These are phyloP conservation scores for Teratosphaeria viscida DNA, from an alignment of 2,329 filamentous ascomycete genomes.

Conservation along the genomic window DNA sequence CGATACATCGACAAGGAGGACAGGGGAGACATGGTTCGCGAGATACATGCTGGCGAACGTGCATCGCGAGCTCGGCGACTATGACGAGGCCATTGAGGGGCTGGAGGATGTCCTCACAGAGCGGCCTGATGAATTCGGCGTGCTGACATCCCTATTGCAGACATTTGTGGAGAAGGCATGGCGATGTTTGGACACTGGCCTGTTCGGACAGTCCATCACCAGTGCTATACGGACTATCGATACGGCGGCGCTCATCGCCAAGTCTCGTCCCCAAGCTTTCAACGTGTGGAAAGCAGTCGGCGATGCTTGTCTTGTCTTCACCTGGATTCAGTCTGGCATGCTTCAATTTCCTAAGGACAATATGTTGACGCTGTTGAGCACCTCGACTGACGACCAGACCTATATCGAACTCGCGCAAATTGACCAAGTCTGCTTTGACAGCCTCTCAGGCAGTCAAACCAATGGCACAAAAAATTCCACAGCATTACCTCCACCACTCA, in stretches of 20 bases:
- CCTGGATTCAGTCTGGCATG: slow-evolving; percentile 60
- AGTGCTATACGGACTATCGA: slow-evolving; percentile 59
- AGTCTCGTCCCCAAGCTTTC: slow-evolving; percentile 59
- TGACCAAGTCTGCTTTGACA: slow-evolving; percentile 45
- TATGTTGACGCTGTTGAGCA: slow-evolving; percentile 49
- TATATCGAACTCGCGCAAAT: slow-evolving; percentile 52
- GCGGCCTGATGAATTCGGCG: slow-evolving; percentile 68
- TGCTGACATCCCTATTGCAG: slow-evolving; percentile 78
- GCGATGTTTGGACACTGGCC: slow-evolving; percentile 65
- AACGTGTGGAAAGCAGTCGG: slow-evolving; percentile 92
- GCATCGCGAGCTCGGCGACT: slow-evolving; percentile 82
- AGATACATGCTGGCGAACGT: slow-evolving; percentile 96
- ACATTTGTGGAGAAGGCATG: slow-evolving; percentile 75
- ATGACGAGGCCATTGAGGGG: slow-evolving; percentile 66
- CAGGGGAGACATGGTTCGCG: slow-evolving; percentile 80
- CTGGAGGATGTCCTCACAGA: slow-evolving; percentile 63
- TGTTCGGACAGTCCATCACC: slow-evolving; percentile 73
- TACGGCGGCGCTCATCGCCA: slow-evolving; percentile 53
- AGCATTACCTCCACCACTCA: slow-evolving; percentile 46
- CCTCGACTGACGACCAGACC: slow-evolving; percentile 41
- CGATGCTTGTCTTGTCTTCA: slow-evolving; percentile 79
- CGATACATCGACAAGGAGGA: slow-evolving; percentile 27
- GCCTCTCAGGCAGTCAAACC: slow-evolving; percentile 1
- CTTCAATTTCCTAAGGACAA: slow-evolving; percentile 50
- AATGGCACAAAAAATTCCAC: slow-evolving; percentile 18